Base-by-base conservation (phyloP, 768 basidiomycete species). In the Hypholoma fasciculare region DNA sequence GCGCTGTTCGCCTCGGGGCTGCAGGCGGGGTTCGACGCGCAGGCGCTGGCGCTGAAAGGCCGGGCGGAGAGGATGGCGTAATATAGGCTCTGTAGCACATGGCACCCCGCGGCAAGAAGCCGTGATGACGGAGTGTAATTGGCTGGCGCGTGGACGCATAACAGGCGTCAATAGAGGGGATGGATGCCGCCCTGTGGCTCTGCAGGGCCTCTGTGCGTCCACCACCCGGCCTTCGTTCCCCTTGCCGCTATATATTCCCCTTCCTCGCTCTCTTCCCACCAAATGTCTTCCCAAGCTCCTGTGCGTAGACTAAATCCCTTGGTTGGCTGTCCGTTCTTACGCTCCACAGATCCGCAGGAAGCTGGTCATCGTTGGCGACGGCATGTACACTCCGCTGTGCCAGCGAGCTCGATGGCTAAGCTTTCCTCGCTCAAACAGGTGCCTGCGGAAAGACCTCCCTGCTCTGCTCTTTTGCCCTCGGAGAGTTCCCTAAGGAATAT, bases 401-500 rank as follows among this genome's bases (percentile, higher is more conserved):
- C 59, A 44, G 56, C 47, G 46, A 54, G 38, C 52, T 50, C 55
- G 39, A 36, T 55, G 57, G 57, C 71, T 73, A 54, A 70, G 56
- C 53, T 63, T 61, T 36, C 56, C 49, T 47, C 36, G 30, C 52
- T 62, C 56, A 39, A 42, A 60, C 66, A 92, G 90, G 91, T 78
- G 96, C 96, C 61, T 97, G 95, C 68, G 96, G 97, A 67, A 99
- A 99, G 82, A 95, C 94, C 17, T 94, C 91, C 50, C 75, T 96
- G 47, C 74, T 96, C 36, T 93, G 89, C 69, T 94, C 94, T 11
- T 97, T 97, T 72, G 92, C 93, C 8, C 83, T 95, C 38, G 95
- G 94, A 60, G 92, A 96, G 74, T 97, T 97, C 67, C 95, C 94
- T 39, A 91, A 91, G 72, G 93, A 96, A 88, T 97, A 97, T 70